These are phyloP conservation scores for Tricholoma flavovirens DNA, from an alignment of 768 basidiomycete genomes.

Conservation along the genomic window DNA sequence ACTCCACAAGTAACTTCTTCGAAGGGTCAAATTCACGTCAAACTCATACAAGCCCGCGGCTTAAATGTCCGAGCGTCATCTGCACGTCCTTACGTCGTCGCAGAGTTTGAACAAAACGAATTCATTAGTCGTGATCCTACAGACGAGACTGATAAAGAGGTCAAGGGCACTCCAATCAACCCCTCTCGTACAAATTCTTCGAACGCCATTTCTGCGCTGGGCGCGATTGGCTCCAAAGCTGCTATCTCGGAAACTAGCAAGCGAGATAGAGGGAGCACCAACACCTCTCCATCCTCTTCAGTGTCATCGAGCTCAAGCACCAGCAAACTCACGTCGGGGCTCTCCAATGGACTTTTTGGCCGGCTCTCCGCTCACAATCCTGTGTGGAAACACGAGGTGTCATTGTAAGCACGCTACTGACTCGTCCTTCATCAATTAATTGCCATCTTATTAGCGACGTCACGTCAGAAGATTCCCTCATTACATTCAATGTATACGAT, in stretches of 20 bases:
- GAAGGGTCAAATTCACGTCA: constrained; percentile 85
- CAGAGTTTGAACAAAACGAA: constrained; percentile 98
- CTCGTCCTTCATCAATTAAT: constrained; percentile 8
- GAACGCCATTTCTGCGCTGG: constrained; percentile 61
- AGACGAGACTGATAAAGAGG: constrained; percentile 80
- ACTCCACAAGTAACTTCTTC: constrained; percentile 30
- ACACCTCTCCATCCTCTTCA: constrained; percentile 35
- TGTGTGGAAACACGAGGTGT: constrained; percentile 98
- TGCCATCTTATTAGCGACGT: constrained; percentile 67
- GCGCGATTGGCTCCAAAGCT: constrained; percentile 50
- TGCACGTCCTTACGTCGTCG: constrained; percentile 88
- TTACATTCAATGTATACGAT: constrained; percentile 92
- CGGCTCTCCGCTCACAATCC: constrained; percentile 79
- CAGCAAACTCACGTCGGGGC: constrained; percentile 25
- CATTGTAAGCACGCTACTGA: constrained; percentile 66
- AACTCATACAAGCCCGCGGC: constrained; percentile 85
- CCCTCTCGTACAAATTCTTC: constrained; percentile 46
- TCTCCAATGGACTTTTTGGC: constrained; percentile 48
- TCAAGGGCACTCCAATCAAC: constrained; percentile 72
- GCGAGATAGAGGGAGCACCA: constrained; percentile 35
- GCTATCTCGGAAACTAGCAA: constrained; percentile 29
- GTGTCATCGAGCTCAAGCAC: constrained; percentile 30
- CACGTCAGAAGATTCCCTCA: constrained; percentile 76
- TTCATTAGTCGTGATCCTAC: constrained; percentile 91
- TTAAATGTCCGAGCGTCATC: constrained; percentile 65